Conservation (phyloP, 2,329 filamentous ascomycete genomes). For the Ophiostoma novo-ulmi region DNA sequence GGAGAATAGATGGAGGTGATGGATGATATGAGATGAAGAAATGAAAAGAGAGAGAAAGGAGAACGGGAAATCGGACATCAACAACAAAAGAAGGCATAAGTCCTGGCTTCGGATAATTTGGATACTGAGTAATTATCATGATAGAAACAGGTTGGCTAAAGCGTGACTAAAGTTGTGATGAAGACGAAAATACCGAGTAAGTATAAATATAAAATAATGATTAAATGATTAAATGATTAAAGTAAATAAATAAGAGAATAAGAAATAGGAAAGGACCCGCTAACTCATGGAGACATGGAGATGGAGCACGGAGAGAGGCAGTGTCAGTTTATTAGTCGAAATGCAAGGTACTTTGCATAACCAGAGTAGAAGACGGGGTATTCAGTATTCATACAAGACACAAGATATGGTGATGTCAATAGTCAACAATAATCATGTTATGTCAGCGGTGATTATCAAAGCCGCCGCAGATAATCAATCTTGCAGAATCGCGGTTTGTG, state of each 20-base stretch:
- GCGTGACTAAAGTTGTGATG: slow-evolving; percentile 10
- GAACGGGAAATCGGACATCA: neutral
- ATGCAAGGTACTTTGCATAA: neutral
- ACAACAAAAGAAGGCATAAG: neutral
- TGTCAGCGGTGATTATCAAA: too few relatives aligned
- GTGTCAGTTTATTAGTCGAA: neutral
- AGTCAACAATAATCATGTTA: neutral
- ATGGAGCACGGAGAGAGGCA: neutral
- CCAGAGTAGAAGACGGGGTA: neutral
- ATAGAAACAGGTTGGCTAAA: neutral
- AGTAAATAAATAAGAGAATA: neutral
- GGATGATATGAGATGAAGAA: neutral
- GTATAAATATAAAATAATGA: neutral
- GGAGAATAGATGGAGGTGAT: neutral
- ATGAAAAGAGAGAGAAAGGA: neutral
- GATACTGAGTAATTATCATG: neutral
- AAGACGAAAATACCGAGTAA: neutral
- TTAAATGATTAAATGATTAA: neutral
- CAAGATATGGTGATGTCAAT: too few relatives aligned
- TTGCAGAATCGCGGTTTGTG: neutral
- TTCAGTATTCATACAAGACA: too few relatives aligned
- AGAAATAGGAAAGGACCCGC: neutral
- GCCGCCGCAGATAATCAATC: neutral
- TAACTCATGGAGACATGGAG: slow-evolving; percentile 5
- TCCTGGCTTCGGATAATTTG: too few relatives aligned